A percentile compares a stretch with the other conserved stretches of the same genome.
Conservation (phyloP, 139 green algal species). For the Chlorella sorokiniana region DNA sequence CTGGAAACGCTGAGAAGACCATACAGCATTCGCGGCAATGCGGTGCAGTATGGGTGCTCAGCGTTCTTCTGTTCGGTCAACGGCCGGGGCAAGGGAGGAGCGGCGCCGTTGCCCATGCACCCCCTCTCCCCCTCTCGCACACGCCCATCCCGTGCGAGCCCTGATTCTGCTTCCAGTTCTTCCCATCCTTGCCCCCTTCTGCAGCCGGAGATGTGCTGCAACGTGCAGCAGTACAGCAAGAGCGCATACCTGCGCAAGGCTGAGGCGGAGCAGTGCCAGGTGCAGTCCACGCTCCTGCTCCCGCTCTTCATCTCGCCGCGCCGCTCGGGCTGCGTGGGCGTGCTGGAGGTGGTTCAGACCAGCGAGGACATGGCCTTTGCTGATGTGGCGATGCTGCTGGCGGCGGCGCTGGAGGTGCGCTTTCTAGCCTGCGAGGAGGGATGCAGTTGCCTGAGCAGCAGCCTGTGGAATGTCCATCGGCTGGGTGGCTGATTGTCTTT, state of each 20-base stretch:
- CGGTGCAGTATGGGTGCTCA: neutral
- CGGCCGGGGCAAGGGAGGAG: too few relatives aligned
- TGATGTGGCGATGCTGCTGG: slow-evolving; percentile 36
- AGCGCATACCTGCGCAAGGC: slow-evolving; percentile 47
- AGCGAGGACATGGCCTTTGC: slow-evolving; percentile 57
- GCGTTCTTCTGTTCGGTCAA: too few relatives aligned
- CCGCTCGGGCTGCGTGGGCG: slow-evolving; percentile 32
- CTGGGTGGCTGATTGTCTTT: too few relatives aligned
- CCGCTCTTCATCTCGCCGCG: slow-evolving; percentile 46
- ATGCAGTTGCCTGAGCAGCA: neutral
- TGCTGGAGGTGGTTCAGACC: slow-evolving; percentile 63
- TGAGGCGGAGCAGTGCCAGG: slow-evolving; percentile 57
- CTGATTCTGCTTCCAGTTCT: too few relatives aligned
- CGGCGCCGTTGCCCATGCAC: neutral
- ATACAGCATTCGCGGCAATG: too few relatives aligned
- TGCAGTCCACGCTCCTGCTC: slow-evolving; percentile 59
- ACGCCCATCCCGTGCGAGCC: neutral
- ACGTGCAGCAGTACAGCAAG: slow-evolving; percentile 61
- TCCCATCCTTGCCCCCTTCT: neutral
- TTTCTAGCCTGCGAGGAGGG: neutral
- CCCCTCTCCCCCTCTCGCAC: neutral
- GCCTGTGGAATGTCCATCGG: too few relatives aligned
- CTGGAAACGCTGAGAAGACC: too few relatives aligned
- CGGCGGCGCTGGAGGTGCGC: slow-evolving; percentile 30
- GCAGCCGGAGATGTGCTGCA: slow-evolving; percentile 64